These are phyloP conservation scores for Alternaria consortialis DNA, from an alignment of 2,329 filamentous ascomycete genomes.

Conservation along the genomic window DNA sequence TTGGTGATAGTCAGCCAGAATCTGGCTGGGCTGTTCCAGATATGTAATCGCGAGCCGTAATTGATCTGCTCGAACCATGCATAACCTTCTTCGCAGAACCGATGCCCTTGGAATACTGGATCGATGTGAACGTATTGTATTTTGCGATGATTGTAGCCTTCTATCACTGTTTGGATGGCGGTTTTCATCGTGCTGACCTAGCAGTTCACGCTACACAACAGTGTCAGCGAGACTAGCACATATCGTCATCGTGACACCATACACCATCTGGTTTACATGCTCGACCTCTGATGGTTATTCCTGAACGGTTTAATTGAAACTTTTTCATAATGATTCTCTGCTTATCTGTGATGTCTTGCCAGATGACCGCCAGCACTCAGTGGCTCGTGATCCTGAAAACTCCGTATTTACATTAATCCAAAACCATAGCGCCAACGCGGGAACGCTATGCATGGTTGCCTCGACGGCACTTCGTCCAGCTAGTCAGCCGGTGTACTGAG, in stretches of 20 bases:
- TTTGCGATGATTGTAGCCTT: too few relatives aligned
- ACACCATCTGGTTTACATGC: background rate
- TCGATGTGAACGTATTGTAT: too few relatives aligned
- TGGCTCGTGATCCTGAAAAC: background rate
- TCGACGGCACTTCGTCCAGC: background rate
- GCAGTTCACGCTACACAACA: too few relatives aligned
- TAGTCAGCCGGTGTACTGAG: background rate
- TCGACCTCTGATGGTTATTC: background rate
- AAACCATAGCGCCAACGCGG: background rate
- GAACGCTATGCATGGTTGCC: background rate
- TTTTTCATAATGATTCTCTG: background rate
- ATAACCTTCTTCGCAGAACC: too few relatives aligned
- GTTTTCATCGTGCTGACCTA: too few relatives aligned
- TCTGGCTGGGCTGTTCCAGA: too few relatives aligned
- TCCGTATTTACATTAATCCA: background rate
- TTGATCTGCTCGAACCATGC: too few relatives aligned
- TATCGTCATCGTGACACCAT: background rate
- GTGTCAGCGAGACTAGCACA: too few relatives aligned
- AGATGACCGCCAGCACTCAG: background rate
- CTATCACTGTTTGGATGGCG: too few relatives aligned
- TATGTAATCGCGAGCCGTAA: too few relatives aligned
- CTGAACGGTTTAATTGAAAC: background rate
- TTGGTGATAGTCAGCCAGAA: too few relatives aligned
- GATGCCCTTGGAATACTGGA: too few relatives aligned
- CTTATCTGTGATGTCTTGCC: background rate